These are phyloP conservation scores for Cicer cuneatum DNA, from an alignment of 306 rosid species.

Conservation along the genomic window DNA sequence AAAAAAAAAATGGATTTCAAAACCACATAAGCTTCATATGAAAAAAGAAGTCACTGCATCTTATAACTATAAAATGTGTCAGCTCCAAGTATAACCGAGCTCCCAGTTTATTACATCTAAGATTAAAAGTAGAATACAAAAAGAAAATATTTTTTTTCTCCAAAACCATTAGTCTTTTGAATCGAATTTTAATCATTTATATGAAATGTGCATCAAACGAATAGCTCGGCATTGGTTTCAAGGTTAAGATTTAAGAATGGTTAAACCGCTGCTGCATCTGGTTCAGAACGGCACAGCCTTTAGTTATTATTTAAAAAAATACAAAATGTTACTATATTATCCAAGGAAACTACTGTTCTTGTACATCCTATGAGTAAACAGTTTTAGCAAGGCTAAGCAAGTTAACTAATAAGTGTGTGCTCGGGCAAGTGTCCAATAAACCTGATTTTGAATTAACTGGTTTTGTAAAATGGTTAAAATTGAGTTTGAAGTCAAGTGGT, in stretches of 20 bases:
- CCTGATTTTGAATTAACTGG: background rate
- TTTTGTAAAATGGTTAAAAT: too few relatives aligned
- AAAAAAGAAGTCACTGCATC: conserved; percentile 1
- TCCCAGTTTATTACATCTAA: conserved; percentile 1
- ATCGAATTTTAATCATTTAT: background rate
- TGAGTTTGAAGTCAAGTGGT: too few relatives aligned
- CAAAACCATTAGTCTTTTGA: background rate
- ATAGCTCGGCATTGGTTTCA: conserved; percentile 3
- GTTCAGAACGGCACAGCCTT: background rate
- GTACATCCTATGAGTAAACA: background rate
- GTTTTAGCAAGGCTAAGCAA: background rate
- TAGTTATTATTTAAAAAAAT: background rate
- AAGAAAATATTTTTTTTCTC: background rate
- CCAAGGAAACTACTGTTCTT: background rate
- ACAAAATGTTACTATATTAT: background rate
- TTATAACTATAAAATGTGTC: conserved; percentile 8
- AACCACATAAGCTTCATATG: background rate
- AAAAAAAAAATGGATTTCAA: conserved; percentile 22
- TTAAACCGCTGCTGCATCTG: background rate
- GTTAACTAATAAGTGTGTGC: conserved; percentile 3
- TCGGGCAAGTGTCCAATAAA: background rate
- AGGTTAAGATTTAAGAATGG: background rate
- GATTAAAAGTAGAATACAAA: conserved; percentile 13
- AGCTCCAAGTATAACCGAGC: background rate
- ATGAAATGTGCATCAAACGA: background rate